These are phyloP conservation scores for Cladophialophora yegresii DNA, from an alignment of 2,329 filamentous ascomycete genomes.

Conservation along the genomic window DNA sequence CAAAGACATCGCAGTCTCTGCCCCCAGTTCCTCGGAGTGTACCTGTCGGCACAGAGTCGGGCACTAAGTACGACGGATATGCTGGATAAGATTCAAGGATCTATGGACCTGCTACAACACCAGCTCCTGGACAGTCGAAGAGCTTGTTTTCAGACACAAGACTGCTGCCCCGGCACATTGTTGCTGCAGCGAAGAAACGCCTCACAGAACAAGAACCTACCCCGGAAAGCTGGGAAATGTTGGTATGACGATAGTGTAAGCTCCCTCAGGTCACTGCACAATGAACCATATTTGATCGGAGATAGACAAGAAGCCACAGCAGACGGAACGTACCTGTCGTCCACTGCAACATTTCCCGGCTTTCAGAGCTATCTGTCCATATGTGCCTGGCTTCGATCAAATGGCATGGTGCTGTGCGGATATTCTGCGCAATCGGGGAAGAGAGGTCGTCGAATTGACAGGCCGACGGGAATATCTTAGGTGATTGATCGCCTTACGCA, in stretches of 20 bases:
- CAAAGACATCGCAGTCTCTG: background rate
- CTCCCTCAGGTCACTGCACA: background rate
- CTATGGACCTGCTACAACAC: background rate
- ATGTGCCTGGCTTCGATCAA: background rate
- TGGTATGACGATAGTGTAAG: background rate
- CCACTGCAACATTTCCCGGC: background rate
- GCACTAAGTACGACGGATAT: background rate
- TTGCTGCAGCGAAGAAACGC: background rate
- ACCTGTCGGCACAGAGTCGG: background rate
- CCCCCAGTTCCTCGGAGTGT: background rate
- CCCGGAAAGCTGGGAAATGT: background rate
- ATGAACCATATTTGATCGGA: background rate
- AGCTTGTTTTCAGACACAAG: background rate
- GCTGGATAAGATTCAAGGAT: background rate
- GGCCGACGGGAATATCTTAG: too few relatives aligned
- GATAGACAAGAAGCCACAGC: background rate
- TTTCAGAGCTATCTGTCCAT: background rate
- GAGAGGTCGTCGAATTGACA: too few relatives aligned
- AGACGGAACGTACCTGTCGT: background rate
- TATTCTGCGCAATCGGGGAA: too few relatives aligned
- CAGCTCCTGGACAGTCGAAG: background rate
- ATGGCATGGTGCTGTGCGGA: too few relatives aligned
- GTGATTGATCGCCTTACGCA: too few relatives aligned
- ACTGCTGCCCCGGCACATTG: background rate
- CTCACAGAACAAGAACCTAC: background rate